A percentile compares a stretch with the other conserved stretches of the same genome.
Evolutionary conservation across 495 filamentous ascomycete species (phyloP).

Genomic region (Thozetella sp.): DNA sequence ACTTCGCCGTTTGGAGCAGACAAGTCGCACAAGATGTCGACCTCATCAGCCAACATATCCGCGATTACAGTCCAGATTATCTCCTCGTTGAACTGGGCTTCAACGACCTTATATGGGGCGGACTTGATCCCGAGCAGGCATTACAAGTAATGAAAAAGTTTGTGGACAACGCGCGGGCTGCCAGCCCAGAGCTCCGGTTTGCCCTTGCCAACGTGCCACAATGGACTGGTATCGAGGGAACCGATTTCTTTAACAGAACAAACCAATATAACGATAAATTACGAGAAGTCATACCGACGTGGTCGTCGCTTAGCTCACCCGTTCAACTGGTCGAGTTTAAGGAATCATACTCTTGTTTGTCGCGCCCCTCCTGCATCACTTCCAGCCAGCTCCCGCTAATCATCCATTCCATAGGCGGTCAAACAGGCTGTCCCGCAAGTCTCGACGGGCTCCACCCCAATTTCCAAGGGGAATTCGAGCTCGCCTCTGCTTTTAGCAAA

Average conservation of each 20-base stretch:
- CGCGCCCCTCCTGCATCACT: background rate
- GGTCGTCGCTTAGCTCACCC: slow-evolving; percentile 22
- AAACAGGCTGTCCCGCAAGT: slow-evolving; percentile 15
- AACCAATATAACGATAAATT: slow-evolving; percentile 30
- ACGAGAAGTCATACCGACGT: slow-evolving; percentile 6
- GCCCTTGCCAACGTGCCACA: slow-evolving; percentile 30
- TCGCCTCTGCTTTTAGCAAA: slow-evolving; percentile 24
- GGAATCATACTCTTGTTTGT: slow-evolving; percentile 26
- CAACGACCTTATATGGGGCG: slow-evolving; percentile 35
- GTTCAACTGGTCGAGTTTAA: slow-evolving; percentile 20
- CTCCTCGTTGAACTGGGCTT: slow-evolving; percentile 34
- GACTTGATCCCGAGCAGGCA: slow-evolving; percentile 11
- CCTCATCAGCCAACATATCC: slow-evolving; percentile 41
- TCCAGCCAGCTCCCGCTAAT: background rate
- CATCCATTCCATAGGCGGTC: slow-evolving; percentile 7
- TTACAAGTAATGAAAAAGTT: slow-evolving; percentile 23
- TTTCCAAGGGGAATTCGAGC: slow-evolving; percentile 29
- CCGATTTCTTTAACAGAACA: slow-evolving; percentile 20
- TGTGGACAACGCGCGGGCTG: slow-evolving; percentile 21
- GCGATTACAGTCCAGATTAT: slow-evolving; percentile 35
- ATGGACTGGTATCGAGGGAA: slow-evolving; percentile 12
- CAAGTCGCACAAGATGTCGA: slow-evolving; percentile 29
- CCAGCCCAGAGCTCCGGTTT: slow-evolving; percentile 20
- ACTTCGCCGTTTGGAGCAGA: slow-evolving; percentile 23
- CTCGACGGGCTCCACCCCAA: slow-evolving; percentile 42